Percentiles rank a stretch among this genome's conserved stretches.
Evolutionary conservation across 2,329 filamentous ascomycete genomes (phyloP).

Genomic region (Claviceps africana): DNA sequence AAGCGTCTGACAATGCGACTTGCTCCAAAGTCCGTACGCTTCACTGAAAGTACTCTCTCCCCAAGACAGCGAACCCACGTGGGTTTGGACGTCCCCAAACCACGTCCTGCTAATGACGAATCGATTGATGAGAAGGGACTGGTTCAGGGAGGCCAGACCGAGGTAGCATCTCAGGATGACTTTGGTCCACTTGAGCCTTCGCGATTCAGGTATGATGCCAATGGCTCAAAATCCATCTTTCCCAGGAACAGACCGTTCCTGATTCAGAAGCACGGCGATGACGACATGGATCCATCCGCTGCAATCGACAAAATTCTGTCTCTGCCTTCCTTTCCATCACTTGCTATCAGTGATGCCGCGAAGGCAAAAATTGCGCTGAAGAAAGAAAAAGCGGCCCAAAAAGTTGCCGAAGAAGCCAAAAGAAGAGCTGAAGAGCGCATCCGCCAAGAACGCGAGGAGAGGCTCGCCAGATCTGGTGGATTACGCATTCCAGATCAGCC

Average conservation of each 20-base stretch:
- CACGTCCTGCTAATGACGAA: constrained; percentile 1
- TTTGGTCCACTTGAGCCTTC: background rate
- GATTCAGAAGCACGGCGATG: background rate
- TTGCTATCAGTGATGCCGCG: constrained; percentile 16
- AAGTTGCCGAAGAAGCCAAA: constrained; percentile 15
- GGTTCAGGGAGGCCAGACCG: background rate
- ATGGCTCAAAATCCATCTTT: background rate
- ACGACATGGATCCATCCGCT: constrained; percentile 7
- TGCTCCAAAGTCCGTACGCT: constrained; percentile 17
- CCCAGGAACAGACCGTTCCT: background rate
- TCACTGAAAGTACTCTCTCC: constrained; percentile 14
- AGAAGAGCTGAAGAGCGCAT: constrained; percentile 13
- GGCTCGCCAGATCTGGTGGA: constrained; percentile 17
- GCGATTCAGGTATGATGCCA: background rate
- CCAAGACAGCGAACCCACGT: constrained; percentile 14
- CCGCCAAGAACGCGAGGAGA: constrained; percentile 8
- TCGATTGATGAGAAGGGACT: background rate
- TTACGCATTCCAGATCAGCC: constrained; percentile 15
- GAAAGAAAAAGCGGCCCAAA: constrained; percentile 10
- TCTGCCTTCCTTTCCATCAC: constrained; percentile 13
- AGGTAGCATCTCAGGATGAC: background rate
- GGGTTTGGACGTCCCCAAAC: constrained; percentile 14
- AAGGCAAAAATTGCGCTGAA: constrained; percentile 6
- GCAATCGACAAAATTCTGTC: constrained; percentile 15
- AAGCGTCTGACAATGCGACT: constrained; percentile 14